Conservation (phyloP, 441 rosid species). For the Breynia disticha region DNA sequence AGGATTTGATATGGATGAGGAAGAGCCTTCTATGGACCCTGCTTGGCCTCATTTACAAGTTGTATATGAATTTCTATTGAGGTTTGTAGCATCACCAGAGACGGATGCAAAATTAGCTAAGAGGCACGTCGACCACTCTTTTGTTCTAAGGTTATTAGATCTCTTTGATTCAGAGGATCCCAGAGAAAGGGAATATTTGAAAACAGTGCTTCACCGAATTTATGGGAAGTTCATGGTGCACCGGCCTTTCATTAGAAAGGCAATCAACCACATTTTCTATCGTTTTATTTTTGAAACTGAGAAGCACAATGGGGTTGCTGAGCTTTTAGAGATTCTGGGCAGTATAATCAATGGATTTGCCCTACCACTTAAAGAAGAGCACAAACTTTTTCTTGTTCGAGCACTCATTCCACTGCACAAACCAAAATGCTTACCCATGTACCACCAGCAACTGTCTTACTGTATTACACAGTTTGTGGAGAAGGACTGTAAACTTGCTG, state of each 20-base stretch:
- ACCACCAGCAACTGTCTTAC: conserved; percentile 65
- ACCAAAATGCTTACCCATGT: conserved; percentile 57
- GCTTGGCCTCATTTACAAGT: conserved; percentile 73
- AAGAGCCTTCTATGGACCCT: conserved; percentile 67
- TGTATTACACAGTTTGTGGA: conserved; percentile 69
- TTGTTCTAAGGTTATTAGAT: conserved; percentile 63
- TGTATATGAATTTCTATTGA: conserved; percentile 58
- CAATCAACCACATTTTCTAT: conserved; percentile 74
- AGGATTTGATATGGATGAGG: conserved; percentile 59
- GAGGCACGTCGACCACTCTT: conserved; percentile 57
- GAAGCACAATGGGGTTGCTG: conserved; percentile 84
- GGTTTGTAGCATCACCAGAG: conserved; percentile 65
- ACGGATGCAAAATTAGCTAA: conserved; percentile 67
- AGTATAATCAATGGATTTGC: conserved; percentile 76
- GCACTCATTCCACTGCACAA: conserved; percentile 62
- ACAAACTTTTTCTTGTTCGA: conserved; percentile 66
- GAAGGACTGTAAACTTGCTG: conserved; percentile 70
- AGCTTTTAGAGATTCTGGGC: conserved; percentile 68
- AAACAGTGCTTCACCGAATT: conserved; percentile 75
- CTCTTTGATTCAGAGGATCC: conserved; percentile 68
- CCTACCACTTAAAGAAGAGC: conserved; percentile 65
- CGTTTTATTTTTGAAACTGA: conserved; percentile 78
- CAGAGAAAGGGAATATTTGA: conserved; percentile 55
- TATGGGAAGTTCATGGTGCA: conserved; percentile 93
- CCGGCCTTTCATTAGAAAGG: conserved; percentile 80